Base-by-base conservation (phyloP, 176 grass and related monocot genomes). In the Rhynchospora tenuis region DNA sequence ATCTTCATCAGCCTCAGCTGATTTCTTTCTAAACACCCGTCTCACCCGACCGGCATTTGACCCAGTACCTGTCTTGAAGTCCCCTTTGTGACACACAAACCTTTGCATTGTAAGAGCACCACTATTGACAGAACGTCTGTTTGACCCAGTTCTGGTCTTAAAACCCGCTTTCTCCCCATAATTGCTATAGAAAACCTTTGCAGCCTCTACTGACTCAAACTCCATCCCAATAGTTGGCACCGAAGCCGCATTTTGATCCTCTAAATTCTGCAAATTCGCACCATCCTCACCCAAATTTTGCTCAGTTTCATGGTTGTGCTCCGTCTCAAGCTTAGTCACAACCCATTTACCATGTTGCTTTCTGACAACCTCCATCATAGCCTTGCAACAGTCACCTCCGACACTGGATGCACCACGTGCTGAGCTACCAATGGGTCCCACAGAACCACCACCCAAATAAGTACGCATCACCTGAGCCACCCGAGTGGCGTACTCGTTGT, bases 341-440 rank as follows among this genome's bases (percentile, higher is more conserved):
- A 42, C 86, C 94, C 94, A 97, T 63, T 80, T 97, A 13, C 70
- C 91, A 73, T 84, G 83, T 52, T 97, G 86, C 79, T 94, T 94
- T 60, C 57, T 73, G 73, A 89, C 94, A 87, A 97, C 94, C 88
- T 94, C 94, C 90, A 97, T 94, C 91, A 94, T 92, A 82, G 91
- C 91, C 82, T 87, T 84, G 86, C 94, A 97, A 65, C 90, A 50
- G 42, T 80, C 75, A 82, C 84, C 44, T 22, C 66, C 42, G 11
- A 17, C 56, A 59, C 3, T 8, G 27, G 67, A 33, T 52, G 31
- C 65, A 59, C 72, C 16, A 11, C 47, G 38, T 45, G 42, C 17
- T 26, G 78, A 43, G 86, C 64, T 54, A 57, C 73, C 62, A 68
- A 48, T 22, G 47, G 33, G 16, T 54, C 80, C 60, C 15, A 6